These are phyloP conservation scores for Lepiota brunneoincarnata DNA, from an alignment of 768 basidiomycete species.

Conservation along the genomic window DNA sequence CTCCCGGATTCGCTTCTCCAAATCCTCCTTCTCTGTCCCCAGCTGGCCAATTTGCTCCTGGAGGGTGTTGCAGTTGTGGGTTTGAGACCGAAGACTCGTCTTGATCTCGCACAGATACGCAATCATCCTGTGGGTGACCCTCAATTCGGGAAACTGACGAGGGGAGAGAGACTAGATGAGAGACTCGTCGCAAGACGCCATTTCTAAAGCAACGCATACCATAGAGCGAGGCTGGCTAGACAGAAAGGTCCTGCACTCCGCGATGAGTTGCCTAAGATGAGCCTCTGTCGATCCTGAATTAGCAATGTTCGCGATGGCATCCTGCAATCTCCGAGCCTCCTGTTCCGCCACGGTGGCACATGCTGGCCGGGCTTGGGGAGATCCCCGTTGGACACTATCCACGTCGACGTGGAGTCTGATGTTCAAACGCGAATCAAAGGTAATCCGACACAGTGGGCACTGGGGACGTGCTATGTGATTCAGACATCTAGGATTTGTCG, in stretches of 20 bases:
- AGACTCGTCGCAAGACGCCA: neutral
- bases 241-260: conserved; percentile 48
- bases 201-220: conserved; percentile 29
- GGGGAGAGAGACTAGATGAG: conserved; percentile 11
- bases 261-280: conserved; percentile 46
- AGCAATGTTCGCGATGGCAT: conserved; percentile 50
- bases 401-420: conserved; percentile 62
- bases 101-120: conserved; percentile 49
- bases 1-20: conserved; percentile 37
- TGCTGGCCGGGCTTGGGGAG: conserved; percentile 12
- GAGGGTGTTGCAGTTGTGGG: conserved; percentile 28
- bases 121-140: conserved; percentile 46
- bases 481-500: conserved; percentile 49
- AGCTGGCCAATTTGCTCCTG: conserved; percentile 31
- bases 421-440: conserved; percentile 43
- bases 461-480: conserved; percentile 41
- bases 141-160: conserved; percentile 48
- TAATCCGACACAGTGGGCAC: conserved; percentile 65
- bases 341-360: conserved; percentile 28
- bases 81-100: conserved; percentile 32
- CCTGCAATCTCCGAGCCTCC: conserved; percentile 51
- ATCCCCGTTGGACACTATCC: conserved; percentile 27
- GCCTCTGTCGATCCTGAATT: conserved; percentile 54
- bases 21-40: conserved; percentile 31
- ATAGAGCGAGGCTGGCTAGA: conserved; percentile 40